Base-by-base conservation (phyloP, 352 stramenopile species). In the Phytophthora europaea region DNA sequence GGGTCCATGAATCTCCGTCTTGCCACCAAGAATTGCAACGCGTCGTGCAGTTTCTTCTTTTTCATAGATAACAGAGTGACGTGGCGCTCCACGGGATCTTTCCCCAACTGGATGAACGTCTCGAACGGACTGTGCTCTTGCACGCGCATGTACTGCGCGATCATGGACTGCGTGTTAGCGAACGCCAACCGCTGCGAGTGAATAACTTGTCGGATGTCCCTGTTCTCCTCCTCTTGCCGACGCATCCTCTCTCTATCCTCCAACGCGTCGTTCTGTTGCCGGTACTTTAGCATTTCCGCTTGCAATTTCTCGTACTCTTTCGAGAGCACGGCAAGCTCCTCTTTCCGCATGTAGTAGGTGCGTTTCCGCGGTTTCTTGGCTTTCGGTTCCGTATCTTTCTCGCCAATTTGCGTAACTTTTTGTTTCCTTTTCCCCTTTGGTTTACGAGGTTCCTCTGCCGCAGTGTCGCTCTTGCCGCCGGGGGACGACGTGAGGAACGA, bases 331-430 rank as follows among this genome's bases (percentile, higher is more conserved):
- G 61, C 65, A 6, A 83, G 61, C 23, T 82, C 75, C 58, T 80
- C 80, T 73, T 87, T 87, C 55, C 80, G 80, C 67, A 82, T 76
- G 66, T 87, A 87, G 33, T 87, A 87, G 18, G 77, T 87, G 20
- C 80, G 74, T 70, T 84, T 82, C 48, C 75, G 53, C 26, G 52
- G 62, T 23, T 79, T 76, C 43, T 76, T 79, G 59, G 66, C 60
- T 48, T 78, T 74, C 6, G 47, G 43, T 55, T 47, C 51, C 12
- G 54, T 56, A 18, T 40, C 20, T 31, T 36, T 67, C 22, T 61
- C 59, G 18, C 12, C 33, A n/a, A 54, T 66, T 64, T 54, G 31
- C 20, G 65, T 55, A 10, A 13, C 6, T 56, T 59, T 61, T 28
- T 50, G 26, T 28, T 50, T 20, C 43, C 10, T 38, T 51, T 66